phyloP scores from a whole-genome alignment of 495 filamentous ascomycete species.

The Zalerion maritima region DNA sequence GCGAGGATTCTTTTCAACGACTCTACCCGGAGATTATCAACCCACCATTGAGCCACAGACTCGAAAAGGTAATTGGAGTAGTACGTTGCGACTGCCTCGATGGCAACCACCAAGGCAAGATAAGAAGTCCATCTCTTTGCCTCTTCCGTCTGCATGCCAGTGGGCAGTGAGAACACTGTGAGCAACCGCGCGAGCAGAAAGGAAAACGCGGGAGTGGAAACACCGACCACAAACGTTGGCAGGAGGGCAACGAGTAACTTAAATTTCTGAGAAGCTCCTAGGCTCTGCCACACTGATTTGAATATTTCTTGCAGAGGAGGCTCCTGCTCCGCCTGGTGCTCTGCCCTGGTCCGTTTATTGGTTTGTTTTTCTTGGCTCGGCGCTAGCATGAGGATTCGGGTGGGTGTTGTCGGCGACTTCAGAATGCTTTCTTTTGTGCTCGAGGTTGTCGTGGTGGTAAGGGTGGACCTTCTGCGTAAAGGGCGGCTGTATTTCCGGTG shows the following conservation, averaged over 20 bases:
- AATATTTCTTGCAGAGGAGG: constrained; percentile 47
- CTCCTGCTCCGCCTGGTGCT: constrained; percentile 3
- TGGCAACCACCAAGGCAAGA: constrained; percentile 52
- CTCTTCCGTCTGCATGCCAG: constrained; percentile 22
- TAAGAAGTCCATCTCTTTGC: constrained; percentile 52
- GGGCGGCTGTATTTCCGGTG: no score
- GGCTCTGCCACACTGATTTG: constrained; percentile 53
- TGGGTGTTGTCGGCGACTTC: no score
- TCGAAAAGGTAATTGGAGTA: constrained; percentile 58
- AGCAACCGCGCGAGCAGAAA: constrained; percentile 65
- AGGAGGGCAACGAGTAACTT: constrained; percentile 47
- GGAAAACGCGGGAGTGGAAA: constrained; percentile 62
- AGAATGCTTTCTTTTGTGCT: no score
- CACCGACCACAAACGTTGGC: constrained; percentile 48
- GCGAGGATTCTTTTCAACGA: constrained; percentile 56
- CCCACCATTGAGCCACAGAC: constrained; percentile 60
- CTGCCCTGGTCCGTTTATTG: no score
- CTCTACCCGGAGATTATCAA: constrained; percentile 52
- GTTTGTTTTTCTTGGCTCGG: no score
- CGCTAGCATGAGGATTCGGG: no score
- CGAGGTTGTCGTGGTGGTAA: no score
- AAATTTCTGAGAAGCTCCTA: constrained; percentile 35
- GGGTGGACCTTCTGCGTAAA: no score
- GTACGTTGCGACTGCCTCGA: constrained; percentile 50
- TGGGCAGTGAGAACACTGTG: constrained; percentile 44